phyloP scores from a whole-genome alignment of 2,329 filamentous ascomycete species.

The Talaromyces sp. region DNA sequence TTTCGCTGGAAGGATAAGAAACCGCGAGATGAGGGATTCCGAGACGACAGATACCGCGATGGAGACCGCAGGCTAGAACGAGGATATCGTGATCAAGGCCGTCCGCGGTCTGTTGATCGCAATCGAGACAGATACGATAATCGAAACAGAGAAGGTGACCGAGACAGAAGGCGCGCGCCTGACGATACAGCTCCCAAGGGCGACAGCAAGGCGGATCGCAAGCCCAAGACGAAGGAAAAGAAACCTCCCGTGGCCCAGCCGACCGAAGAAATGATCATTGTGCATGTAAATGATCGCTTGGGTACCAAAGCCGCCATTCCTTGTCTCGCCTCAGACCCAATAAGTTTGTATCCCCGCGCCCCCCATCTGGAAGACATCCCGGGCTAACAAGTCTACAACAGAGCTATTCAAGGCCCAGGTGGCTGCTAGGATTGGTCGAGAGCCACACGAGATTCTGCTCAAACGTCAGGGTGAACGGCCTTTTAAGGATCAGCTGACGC shows the following conservation, averaged over 20 bases:
- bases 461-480: slow-evolving; percentile 88
- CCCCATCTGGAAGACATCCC: slow-evolving; percentile 11
- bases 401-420: slow-evolving; percentile 86
- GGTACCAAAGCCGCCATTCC: slow-evolving; percentile 94
- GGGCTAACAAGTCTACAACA: slow-evolving; percentile 15
- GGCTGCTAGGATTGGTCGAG: slow-evolving; percentile 78
- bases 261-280: slow-evolving; percentile 79
- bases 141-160: slow-evolving; percentile 15
- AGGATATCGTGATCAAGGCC: slow-evolving; percentile 42
- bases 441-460: slow-evolving; percentile 84
- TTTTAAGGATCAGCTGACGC: slow-evolving; percentile 82
- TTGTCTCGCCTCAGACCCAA: slow-evolving; percentile 75
- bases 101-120: slow-evolving; percentile 32
- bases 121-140: slow-evolving; percentile 29
- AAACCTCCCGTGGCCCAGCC: slow-evolving; percentile 29
- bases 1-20: slow-evolving; percentile 48
- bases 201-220: background rate
- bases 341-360: slow-evolving; percentile 43
- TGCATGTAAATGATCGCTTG: slow-evolving; percentile 89
- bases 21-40: slow-evolving; percentile 45
- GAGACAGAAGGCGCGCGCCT: slow-evolving; percentile 9
- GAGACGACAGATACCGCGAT: slow-evolving; percentile 26
- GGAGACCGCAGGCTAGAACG: slow-evolving; percentile 47
- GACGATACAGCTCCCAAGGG: slow-evolving; percentile 15
- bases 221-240: slow-evolving; percentile 20